These are phyloP conservation scores for Lupinus albus DNA, from an alignment of 306 rosid species.

Conservation along the genomic window DNA sequence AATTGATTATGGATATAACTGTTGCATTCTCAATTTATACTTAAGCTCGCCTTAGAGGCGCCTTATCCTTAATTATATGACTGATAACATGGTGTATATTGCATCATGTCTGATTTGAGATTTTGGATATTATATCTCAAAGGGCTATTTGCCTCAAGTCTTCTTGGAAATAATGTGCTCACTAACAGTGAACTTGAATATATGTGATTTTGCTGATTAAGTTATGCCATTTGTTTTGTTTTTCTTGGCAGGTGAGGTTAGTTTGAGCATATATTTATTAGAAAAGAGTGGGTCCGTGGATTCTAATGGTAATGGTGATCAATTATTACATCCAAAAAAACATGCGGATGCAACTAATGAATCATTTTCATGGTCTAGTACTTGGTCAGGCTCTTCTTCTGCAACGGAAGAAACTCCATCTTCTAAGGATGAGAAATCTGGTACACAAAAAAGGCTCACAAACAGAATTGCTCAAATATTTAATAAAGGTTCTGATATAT, in stretches of 20 bases:
- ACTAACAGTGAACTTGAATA: constrained; percentile 6
- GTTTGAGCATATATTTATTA: constrained; percentile 59
- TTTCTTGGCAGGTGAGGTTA: constrained; percentile 73
- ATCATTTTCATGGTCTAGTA: constrained; percentile 47
- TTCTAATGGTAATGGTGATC: constrained; percentile 41
- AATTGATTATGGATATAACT: no score
- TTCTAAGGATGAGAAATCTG: constrained; percentile 70
- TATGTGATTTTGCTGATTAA: constrained; percentile 23
- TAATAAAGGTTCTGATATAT: constrained; percentile 60
- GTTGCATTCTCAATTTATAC: no score
- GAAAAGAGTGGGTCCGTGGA: constrained; percentile 55
- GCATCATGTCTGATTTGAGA: constrained; percentile 29
- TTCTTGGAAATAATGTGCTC: constrained; percentile 22
- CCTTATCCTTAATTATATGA: neutral
- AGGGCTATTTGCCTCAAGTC: constrained; percentile 14
- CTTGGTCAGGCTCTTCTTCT: constrained; percentile 54
- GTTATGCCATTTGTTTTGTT: constrained; percentile 17
- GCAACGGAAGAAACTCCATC: constrained; percentile 51
- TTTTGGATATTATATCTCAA: constrained; percentile 17
- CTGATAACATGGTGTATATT: constrained; percentile 24
- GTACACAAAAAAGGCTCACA: constrained; percentile 64
- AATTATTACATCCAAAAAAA: constrained; percentile 38
- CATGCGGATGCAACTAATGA: constrained; percentile 11
- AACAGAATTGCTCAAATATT: constrained; percentile 80
- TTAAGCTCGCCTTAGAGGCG: no score